These are phyloP conservation scores for Backusella mclennaniae DNA, from an alignment of 192 early-diverging fungal species.

Conservation along the genomic window DNA sequence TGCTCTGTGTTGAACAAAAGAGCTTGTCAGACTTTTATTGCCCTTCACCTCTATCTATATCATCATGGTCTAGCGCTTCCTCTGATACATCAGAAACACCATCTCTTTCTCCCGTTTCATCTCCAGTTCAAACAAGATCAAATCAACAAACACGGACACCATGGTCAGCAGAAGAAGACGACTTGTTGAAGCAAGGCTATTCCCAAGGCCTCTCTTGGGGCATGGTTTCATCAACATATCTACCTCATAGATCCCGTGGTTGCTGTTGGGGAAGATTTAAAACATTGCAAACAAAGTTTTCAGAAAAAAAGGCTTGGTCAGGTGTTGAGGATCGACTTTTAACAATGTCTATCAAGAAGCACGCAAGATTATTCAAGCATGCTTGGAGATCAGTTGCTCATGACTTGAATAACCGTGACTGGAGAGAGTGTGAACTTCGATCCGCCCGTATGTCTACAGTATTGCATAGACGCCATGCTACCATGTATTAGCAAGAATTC, in stretches of 20 bases:
- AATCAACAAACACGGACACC: slow-evolving; percentile 24
- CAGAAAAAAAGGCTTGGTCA: slow-evolving; percentile 16
- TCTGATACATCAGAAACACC: not conserved
- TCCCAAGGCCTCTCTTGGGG: slow-evolving; percentile 29
- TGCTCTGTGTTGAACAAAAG: slow-evolving; percentile 13
- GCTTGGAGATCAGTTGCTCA: slow-evolving; percentile 29
- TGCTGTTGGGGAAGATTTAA: slow-evolving; percentile 37
- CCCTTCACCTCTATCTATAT: not conserved
- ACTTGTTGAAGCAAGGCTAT: slow-evolving; percentile 28
- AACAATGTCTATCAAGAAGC: slow-evolving; percentile 18
- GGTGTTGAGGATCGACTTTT: slow-evolving; percentile 18
- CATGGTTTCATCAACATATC: slow-evolving; percentile 28
- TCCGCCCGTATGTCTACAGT: slow-evolving; percentile 5
- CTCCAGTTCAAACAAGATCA: not conserved
- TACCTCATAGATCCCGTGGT: slow-evolving; percentile 32
- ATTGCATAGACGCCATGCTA: slow-evolving; percentile 6
- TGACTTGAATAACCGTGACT: slow-evolving; percentile 19
- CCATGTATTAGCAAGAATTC: slow-evolving; percentile 2
- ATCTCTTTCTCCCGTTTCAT: not conserved
- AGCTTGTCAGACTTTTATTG: not conserved
- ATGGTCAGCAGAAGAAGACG: slow-evolving; percentile 28
- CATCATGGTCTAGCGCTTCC: slow-evolving; percentile 4
- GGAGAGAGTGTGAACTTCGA: slow-evolving; percentile 28
- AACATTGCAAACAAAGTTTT: slow-evolving; percentile 20
- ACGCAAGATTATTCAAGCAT: slow-evolving; percentile 27